Evolutionary conservation across 2,329 filamentous ascomycete species (phyloP).

Genomic region (Penicillium glabrum): DNA sequence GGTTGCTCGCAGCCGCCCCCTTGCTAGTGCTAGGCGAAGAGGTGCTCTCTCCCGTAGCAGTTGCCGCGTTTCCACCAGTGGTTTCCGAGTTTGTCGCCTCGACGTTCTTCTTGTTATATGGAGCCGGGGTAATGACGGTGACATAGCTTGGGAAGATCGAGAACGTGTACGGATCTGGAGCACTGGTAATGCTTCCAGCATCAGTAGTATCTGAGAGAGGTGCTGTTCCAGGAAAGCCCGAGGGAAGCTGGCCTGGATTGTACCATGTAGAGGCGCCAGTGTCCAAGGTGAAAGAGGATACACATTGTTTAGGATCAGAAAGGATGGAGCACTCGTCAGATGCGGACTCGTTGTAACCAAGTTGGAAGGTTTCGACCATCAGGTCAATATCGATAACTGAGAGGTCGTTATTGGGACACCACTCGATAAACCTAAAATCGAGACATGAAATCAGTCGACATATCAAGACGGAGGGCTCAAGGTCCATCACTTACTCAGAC

Average conservation of each 20-base stretch:
- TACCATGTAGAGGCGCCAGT: neutral
- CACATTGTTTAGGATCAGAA: neutral
- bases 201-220: neutral
- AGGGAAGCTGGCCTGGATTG: neutral
- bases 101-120: neutral
- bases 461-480: neutral
- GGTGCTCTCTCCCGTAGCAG: neutral
- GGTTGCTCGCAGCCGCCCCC: neutral
- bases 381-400: neutral
- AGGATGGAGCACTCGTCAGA: neutral
- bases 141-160: neutral
- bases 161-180: neutral
- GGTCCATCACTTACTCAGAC: neutral
- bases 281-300: neutral
- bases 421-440: neutral
- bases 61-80: neutral
- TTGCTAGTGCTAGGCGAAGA: neutral
- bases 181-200: neutral
- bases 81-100: neutral
- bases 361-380: neutral
- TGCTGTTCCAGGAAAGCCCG: neutral
- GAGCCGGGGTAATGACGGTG: neutral
- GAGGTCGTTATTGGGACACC: neutral
- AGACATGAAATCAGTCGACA: neutral
- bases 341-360: neutral